Base-by-base conservation (phyloP, 2,329 filamentous ascomycete genomes). In the Dryadomyces quercus-mongolicae region DNA sequence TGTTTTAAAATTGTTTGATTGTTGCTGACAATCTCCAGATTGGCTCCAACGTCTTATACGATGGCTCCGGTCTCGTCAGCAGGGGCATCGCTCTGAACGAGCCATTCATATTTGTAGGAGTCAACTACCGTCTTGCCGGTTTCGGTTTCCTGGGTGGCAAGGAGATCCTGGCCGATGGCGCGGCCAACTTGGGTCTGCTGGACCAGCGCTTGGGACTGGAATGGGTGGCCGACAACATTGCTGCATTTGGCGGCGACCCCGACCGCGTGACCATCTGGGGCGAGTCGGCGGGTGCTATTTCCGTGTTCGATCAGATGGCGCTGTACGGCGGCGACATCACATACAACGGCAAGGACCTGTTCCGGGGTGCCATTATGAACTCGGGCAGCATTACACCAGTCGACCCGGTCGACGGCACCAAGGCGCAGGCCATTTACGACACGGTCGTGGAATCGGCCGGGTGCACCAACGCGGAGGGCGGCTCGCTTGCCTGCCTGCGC, bases 181-280 rank as follows among this genome's bases (percentile, higher is more conserved):
- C 82, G 2, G 68, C 82, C 2, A 92, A 91, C 62, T 66, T 88
- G 3, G 87, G 87, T 2, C 74, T 88, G 3, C 71, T 85, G 0
- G 87, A 92, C 62, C 86, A 91, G 62, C 75, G 85, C 36, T 73
- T 86, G 59, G 86, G 78, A 0, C 71, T 92, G 7, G 69, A 90
- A 64, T 92, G 87, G 87, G 78, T 87, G 1, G 81, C 84, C 6
- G 85, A 88, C 60, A 88, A 91, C 60, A 88, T 92, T 55, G 81
- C 71, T 1, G 74, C 80, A 0, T 94, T 93, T 63, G 88, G 88
- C 12, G 88, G 88, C 15, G 86, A 92, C 64, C 83, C 86, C 0
- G 72, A 74, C n/a, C 86, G 85, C 65, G 85, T 91, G 5, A 91
- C 86, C 0, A 84, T 92, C 57, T 89, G 84, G 83, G 87, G 87